These are phyloP conservation scores for Serendipita vermifera DNA, from an alignment of 768 basidiomycete genomes.

Conservation along the genomic window DNA sequence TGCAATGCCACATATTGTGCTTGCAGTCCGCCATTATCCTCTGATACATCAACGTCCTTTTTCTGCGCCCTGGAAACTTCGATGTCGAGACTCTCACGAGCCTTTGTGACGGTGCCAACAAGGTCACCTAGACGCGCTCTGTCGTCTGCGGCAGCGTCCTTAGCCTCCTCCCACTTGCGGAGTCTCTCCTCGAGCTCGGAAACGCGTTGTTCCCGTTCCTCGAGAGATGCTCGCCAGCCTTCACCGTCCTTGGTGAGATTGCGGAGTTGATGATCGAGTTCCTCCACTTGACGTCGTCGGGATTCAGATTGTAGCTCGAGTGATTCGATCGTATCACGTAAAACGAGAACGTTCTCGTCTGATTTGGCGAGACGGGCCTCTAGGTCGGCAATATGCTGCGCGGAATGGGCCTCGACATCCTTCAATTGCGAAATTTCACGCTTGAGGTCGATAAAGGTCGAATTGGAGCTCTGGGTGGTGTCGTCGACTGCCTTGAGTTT, in stretches of 20 bases:
- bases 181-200: conserved; percentile 66
- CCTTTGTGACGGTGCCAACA: conserved; percentile 56
- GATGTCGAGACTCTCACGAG: conserved; percentile 52
- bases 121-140: conserved; percentile 52
- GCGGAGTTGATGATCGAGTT: conserved; percentile 59
- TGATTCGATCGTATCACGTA: conserved; percentile 58
- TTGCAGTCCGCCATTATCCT: conserved; percentile 33
- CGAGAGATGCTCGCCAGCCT: conserved; percentile 73
- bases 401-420: conserved; percentile 57
- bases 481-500: conserved; percentile 82
- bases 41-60: conserved; percentile 14
- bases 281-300: conserved; percentile 57
- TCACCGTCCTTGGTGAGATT: conserved; percentile 59
- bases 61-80: conserved; percentile 16
- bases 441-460: conserved; percentile 69
- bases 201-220: conserved; percentile 65
- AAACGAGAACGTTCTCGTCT: conserved; percentile 57
- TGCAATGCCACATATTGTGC: conserved; percentile 62
- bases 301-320: conserved; percentile 65
- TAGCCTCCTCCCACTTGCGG: conserved; percentile 63
- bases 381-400: conserved; percentile 73
- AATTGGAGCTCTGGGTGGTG: conserved; percentile 56
- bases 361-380: conserved; percentile 68
- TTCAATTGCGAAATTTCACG: conserved; percentile 69
- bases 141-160: conserved; percentile 51